Evolutionary conservation across 768 basidiomycete species (phyloP).

Genomic region (Termitomyces sp.): DNA sequence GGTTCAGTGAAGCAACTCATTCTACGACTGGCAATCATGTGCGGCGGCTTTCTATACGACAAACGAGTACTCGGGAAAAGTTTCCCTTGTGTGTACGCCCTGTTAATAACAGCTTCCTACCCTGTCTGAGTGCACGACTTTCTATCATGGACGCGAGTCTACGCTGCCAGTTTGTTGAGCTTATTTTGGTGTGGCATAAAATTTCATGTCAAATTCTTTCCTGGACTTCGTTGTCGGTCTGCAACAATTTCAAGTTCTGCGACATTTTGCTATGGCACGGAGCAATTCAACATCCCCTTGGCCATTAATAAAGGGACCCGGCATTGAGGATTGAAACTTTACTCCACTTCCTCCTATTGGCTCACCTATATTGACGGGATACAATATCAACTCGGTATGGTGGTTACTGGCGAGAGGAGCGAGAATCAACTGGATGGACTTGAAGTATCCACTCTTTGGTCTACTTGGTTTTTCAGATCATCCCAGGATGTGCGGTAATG

Average conservation of each 20-base stretch:
- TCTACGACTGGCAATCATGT: background rate
- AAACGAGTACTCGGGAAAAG: background rate
- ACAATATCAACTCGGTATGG: background rate
- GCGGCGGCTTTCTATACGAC: background rate
- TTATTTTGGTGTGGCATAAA: conserved; percentile 3
- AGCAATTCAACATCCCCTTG: background rate
- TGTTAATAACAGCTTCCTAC: background rate
- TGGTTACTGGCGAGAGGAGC: conserved; percentile 1
- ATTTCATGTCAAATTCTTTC: background rate
- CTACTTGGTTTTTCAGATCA: background rate
- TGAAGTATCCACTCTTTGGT: background rate
- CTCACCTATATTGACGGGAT: conserved; percentile 3
- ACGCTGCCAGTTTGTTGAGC: conserved; percentile 1
- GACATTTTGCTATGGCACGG: conserved; percentile 5
- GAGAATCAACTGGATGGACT: background rate
- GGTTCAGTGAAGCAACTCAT: background rate
- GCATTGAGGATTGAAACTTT: background rate
- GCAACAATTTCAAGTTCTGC: conserved; percentile 1
- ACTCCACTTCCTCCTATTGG: background rate
- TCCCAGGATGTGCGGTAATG: background rate
- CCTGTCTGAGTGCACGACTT: background rate
- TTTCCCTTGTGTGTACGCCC: background rate
- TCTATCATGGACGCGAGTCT: background rate
- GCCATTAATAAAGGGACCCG: background rate
- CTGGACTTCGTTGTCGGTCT: background rate